Evolutionary conservation across 2,329 filamentous ascomycete species (phyloP).

Genomic region (Dactylellina cionopaga): DNA sequence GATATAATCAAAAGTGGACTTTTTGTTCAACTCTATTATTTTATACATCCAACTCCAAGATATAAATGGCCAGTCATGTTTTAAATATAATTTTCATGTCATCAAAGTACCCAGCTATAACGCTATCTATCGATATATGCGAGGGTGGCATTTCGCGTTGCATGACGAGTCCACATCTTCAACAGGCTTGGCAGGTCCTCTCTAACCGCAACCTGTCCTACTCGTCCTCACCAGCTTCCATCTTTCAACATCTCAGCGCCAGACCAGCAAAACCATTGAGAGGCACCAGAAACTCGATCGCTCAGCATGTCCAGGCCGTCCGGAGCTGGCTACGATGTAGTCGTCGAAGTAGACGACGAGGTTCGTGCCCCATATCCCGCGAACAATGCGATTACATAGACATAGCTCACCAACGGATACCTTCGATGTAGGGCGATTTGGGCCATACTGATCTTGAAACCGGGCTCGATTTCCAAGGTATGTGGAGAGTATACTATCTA

Average conservation of each 20-base stretch:
- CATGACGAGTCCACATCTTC: slow-evolving; percentile 33
- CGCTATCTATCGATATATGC: neutral
- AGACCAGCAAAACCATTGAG: slow-evolving; percentile 20
- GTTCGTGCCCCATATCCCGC: no score
- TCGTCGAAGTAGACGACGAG: slow-evolving; percentile 97
- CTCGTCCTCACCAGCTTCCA: slow-evolving; percentile 21
- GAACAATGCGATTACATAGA: no score
- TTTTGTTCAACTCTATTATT: neutral
- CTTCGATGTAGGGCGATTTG: slow-evolving; percentile 83
- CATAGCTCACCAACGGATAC: slow-evolving; percentile 51
- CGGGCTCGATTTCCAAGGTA: slow-evolving; percentile 98
- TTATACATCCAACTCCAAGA: neutral
- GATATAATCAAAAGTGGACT: neutral
- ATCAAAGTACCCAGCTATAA: neutral
- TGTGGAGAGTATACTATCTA: slow-evolving; percentile 65
- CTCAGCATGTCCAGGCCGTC: slow-evolving; percentile 68
- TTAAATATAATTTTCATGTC: no score
- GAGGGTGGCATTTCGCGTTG: slow-evolving; percentile 21
- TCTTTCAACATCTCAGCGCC: slow-evolving; percentile 12
- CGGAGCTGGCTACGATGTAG: slow-evolving; percentile 92
- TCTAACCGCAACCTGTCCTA: slow-evolving; percentile 45
- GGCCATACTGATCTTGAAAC: slow-evolving; percentile 98
- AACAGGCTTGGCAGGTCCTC: slow-evolving; percentile 14
- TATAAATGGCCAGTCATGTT: no score
- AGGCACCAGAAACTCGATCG: slow-evolving; percentile 46